These are phyloP conservation scores for Tagetes erecta DNA, from an alignment of 129 eudicot genomes.

Conservation along the genomic window DNA sequence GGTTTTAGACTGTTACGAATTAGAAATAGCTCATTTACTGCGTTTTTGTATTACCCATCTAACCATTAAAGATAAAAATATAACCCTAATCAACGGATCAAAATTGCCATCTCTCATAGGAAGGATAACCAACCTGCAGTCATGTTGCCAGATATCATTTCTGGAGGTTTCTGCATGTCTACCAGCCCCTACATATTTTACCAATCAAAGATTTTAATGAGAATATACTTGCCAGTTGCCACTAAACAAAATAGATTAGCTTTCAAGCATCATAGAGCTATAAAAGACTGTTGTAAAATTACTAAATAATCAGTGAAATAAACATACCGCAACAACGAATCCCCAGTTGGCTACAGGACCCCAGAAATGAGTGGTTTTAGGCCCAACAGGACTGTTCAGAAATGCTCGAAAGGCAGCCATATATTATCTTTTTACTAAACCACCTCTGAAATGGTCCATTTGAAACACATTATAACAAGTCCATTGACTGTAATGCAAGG, in stretches of 20 bases:
- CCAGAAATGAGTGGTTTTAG: slow-evolving; percentile 91
- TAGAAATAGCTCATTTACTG: neutral
- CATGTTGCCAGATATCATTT: slow-evolving; percentile 92
- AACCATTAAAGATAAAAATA: neutral
- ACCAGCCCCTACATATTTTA: slow-evolving; percentile 61
- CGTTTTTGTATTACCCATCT: neutral
- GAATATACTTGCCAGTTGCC: slow-evolving; percentile 4
- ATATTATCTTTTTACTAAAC: slow-evolving; percentile 7
- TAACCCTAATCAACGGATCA: neutral
- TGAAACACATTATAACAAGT: slow-evolving; percentile 17
- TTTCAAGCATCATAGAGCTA: neutral
- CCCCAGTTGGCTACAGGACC: slow-evolving; percentile 94
- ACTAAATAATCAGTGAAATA: neutral
- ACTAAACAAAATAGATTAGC: slow-evolving; percentile 11
- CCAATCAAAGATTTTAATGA: slow-evolving; percentile 4
- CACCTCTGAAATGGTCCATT: slow-evolving; percentile 26
- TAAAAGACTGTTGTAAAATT: neutral
- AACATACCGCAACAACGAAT: slow-evolving; percentile 71
- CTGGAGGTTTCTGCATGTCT: slow-evolving; percentile 89
- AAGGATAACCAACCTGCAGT: slow-evolving; percentile 52
- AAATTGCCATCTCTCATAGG: neutral
- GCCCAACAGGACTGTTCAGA: slow-evolving; percentile 87
- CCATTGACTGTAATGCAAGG: neutral
- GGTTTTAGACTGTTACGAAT: neutral
- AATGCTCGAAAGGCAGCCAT: slow-evolving; percentile 82